These are phyloP conservation scores for Ophioceras dolichostomum DNA, from an alignment of 2,329 filamentous ascomycete genomes.

Conservation along the genomic window DNA sequence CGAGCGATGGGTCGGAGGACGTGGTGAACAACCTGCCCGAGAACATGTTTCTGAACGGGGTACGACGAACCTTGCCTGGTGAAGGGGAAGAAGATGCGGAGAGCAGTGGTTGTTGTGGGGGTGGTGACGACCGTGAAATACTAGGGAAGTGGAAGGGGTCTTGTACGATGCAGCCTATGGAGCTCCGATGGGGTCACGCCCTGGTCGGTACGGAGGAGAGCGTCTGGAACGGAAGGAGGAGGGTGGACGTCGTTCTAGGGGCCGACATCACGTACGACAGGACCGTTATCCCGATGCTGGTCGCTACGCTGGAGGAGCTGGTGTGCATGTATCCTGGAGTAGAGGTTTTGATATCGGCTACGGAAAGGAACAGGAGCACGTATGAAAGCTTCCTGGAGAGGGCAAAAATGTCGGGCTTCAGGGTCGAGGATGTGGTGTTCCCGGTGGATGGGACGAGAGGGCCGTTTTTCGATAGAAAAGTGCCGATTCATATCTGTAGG, in stretches of 20 bases:
- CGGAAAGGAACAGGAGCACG: constrained; percentile 58
- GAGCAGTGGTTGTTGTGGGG: too few relatives aligned
- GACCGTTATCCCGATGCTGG: constrained; percentile 47
- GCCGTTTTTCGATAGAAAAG: constrained; percentile 51
- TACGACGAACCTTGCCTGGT: too few relatives aligned
- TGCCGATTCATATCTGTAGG: constrained; percentile 43
- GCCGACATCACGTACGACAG: constrained; percentile 71
- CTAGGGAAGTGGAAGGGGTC: too few relatives aligned
- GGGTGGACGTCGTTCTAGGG: constrained; percentile 55
- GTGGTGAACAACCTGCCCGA: constrained; percentile 56
- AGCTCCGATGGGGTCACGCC: constrained; percentile 53
- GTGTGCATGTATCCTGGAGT: constrained; percentile 42
- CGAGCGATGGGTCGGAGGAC: constrained; percentile 63
- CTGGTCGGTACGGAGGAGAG: constrained; percentile 44
- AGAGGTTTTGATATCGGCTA: constrained; percentile 54
- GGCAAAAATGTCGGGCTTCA: constrained; percentile 36
- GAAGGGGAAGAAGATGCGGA: constrained; percentile 10
- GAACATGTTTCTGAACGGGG: constrained; percentile 56
- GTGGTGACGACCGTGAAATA: too few relatives aligned
- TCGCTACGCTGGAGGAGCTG: constrained; percentile 51
- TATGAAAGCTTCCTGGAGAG: constrained; percentile 50
- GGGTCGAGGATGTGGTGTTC: constrained; percentile 32
- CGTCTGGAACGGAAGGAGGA: constrained; percentile 31
- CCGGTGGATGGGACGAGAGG: constrained; percentile 36
- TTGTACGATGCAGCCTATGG: constrained; percentile 32